Evolutionary conservation across 192 early-diverging fungal genomes (phyloP), one percentile per base, ranked within the genome.

Genomic region (Allomyces javanicus): DNA sequence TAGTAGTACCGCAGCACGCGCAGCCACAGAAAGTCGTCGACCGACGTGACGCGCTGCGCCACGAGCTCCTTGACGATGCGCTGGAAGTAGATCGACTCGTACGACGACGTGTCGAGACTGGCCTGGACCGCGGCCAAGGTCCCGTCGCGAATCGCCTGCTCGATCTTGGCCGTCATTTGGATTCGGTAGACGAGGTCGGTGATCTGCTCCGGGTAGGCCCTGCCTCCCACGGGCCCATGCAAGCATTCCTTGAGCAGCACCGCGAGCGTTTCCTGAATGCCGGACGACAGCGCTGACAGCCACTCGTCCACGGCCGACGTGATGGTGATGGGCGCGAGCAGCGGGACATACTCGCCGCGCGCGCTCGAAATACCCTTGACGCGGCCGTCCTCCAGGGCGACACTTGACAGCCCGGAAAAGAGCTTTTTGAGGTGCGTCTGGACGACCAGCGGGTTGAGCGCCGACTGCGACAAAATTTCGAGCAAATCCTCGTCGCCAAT

Each of bases 361-460:
- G 83, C 84, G 23, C 94, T 96, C 9, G 85, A 77, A 78, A 99
- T 85, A 44, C 94, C 94, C 1, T 76, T 45, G 33, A 99, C 89
- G 10, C 72, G 63, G 3, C 81, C 72, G 10, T 75, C 96, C 27
- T 78, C 81, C 33, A 97, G 75, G 19, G 89, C 68, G 40, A 97
- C 84, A 62, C 81, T 85, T 7, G 86, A 78, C 63, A 97, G 83
- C 44, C 95, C 97, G 9, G 95, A 92, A 87, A 99, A 99, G 93
- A 99, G 97, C 80, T 98, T 99, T 72, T 93, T 93, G 76, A 99
- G 86, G 72, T 99, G 97, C 71, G 94, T 96, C 71, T 98, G 93
- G 69, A 97, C 94, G 55, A 93, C 85, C n/a, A 83, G 72, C 62
- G 97, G 84, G 69, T 98, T 94, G 72, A 94, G 92, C 69, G 87